A percentile compares a stretch with the other conserved stretches of the same genome.
These are phyloP conservation scores for Amorphotheca resinae DNA, from an alignment of 495 filamentous ascomycete genomes.

Conservation along the genomic window DNA sequence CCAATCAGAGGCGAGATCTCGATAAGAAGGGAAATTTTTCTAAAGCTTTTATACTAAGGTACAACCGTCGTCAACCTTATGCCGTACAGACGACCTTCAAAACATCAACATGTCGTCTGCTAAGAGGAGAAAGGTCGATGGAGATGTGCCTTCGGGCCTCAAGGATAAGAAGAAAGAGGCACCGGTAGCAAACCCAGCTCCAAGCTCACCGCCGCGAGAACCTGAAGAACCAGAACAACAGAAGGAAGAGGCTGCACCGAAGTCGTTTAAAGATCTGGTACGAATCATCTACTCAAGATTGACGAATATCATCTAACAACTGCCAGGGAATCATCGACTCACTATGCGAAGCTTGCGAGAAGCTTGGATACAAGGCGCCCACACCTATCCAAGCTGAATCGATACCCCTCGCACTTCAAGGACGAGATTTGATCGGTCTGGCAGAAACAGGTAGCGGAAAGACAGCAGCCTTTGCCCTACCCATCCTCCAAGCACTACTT, in stretches of 20 bases:
- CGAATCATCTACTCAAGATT: slow-evolving; percentile 1
- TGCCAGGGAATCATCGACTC: slow-evolving; percentile 66
- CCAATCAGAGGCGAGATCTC: slow-evolving; percentile 14
- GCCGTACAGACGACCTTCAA: not conserved
- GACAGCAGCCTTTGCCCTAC: slow-evolving; percentile 81
- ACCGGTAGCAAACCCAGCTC: not conserved
- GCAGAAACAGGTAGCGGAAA: slow-evolving; percentile 94
- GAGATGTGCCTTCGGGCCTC: slow-evolving; percentile 3
- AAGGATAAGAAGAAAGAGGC: slow-evolving; percentile 9
- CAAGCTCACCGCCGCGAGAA: slow-evolving; percentile 6
- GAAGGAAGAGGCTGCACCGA: slow-evolving; percentile 22
- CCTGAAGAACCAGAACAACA: slow-evolving; percentile 5
- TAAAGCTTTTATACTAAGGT: slow-evolving; percentile 4
- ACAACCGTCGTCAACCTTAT: not conserved
- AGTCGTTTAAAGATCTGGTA: slow-evolving; percentile 69
- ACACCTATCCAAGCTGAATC: slow-evolving; percentile 67
- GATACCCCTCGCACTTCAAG: slow-evolving; percentile 70
- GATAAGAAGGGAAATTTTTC: slow-evolving; percentile 20
- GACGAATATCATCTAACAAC: slow-evolving; percentile 1
- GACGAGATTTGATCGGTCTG: slow-evolving; percentile 80
- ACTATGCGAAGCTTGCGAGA: slow-evolving; percentile 73
- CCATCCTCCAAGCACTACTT: slow-evolving; percentile 79
- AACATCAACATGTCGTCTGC: slow-evolving; percentile 15
- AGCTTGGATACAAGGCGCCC: slow-evolving; percentile 70
- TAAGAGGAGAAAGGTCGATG: slow-evolving; percentile 20